Percentiles rank a stretch among this genome's conserved stretches.
Evolutionary conservation across 108 stramenopile species (phyloP).

Genomic region (Fistulifera solaris): DNA sequence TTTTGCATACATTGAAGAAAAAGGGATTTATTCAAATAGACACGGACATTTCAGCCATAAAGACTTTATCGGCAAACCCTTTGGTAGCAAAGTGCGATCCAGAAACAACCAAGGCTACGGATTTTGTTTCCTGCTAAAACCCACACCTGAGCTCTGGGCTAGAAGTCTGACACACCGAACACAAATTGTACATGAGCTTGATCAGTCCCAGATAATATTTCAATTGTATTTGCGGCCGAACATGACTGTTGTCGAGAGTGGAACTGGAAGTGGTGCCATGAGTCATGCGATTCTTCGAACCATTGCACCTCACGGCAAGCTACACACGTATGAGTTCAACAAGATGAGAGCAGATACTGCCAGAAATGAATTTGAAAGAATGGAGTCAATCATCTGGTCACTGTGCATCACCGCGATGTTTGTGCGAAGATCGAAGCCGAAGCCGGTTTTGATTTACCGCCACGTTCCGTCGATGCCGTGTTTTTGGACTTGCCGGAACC

Average conservation of each 20-base stretch:
- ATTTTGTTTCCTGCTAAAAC: conserved; percentile 68
- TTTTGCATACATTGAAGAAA: conserved; percentile 73
- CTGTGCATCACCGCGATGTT: conserved; percentile 71
- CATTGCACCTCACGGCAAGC: conserved; percentile 80
- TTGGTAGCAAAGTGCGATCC: conserved; percentile 74
- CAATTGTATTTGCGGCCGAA: conserved; percentile 81
- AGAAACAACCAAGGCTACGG: conserved; percentile 70
- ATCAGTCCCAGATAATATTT: conserved; percentile 74
- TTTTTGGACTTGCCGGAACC: conserved; percentile 93
- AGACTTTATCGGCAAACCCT: conserved; percentile 81
- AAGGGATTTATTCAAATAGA: conserved; percentile 64
- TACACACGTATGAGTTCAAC: conserved; percentile 93
- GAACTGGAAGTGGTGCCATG: conserved; percentile 89
- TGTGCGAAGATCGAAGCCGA: conserved; percentile 49
- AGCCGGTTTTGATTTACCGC: conserved; percentile 62
- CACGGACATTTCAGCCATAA: conserved; percentile 86
- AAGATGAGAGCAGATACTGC: conserved; percentile 73
- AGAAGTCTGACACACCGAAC: conserved; percentile 81
- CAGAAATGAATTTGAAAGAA: conserved; percentile 70
- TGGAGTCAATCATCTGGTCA: conserved; percentile 65
- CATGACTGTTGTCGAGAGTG: conserved; percentile 79
- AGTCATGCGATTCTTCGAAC: conserved; percentile 70
- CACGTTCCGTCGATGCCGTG: conserved; percentile 75
- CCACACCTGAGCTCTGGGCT: conserved; percentile 90
- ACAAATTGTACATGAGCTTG: conserved; percentile 87